Conservation (phyloP, 768 basidiomycete species). For the Cystobasidium onofrii region DNA sequence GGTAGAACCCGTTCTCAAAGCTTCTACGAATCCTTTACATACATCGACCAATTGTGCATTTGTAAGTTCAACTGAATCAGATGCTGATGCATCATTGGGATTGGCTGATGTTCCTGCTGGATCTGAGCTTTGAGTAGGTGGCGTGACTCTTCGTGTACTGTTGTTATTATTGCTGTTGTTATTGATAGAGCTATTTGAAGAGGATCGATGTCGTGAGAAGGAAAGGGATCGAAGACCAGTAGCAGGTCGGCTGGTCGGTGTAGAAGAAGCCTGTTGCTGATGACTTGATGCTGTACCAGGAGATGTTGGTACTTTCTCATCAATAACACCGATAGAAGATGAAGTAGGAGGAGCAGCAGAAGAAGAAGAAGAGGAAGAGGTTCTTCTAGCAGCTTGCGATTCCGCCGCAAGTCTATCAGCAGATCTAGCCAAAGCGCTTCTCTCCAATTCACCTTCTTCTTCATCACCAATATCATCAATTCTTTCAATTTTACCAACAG, state of each 20-base stretch:
- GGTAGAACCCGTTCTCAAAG: constrained; percentile 61
- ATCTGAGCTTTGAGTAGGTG: background rate
- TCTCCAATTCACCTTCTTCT: constrained; percentile 47
- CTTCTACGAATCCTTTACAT: constrained; percentile 58
- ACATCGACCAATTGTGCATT: constrained; percentile 56
- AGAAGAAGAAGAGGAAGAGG: background rate
- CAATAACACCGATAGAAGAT: background rate
- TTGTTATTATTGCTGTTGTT: background rate
- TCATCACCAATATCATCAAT: constrained; percentile 50
- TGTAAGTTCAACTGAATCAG: constrained; percentile 44
- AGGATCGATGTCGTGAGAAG: background rate
- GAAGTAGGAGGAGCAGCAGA: too few species aligned
- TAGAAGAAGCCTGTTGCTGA: background rate
- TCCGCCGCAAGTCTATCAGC: background rate
- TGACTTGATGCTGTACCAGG: background rate
- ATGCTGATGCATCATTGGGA: background rate
- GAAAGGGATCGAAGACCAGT: background rate
- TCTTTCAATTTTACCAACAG: constrained; percentile 43
- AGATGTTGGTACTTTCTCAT: background rate
- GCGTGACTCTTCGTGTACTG: background rate
- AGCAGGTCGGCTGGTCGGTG: background rate
- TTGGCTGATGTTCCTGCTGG: background rate
- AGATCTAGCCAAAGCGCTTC: constrained; percentile 38
- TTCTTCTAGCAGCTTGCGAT: background rate
- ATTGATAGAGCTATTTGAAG: background rate